A percentile compares a stretch with the other conserved stretches of the same genome.
Conservation (phyloP, 371 early-diverging fungal genomes). For the Chytridiales sp. region DNA sequence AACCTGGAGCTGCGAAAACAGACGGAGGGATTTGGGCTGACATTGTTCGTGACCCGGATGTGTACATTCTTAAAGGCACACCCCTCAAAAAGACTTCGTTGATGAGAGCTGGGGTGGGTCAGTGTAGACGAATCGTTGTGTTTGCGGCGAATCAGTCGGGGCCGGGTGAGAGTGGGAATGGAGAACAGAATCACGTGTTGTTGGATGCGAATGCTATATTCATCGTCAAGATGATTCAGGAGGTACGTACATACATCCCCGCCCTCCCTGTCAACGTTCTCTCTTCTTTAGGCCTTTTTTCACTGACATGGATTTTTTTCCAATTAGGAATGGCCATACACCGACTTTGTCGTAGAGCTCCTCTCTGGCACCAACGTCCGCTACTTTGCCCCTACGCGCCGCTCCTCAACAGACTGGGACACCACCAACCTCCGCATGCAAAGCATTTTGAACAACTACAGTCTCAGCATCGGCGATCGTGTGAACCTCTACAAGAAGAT, state of each 20-base stretch:
- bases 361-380: conserved; percentile 43
- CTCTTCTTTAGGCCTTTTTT: not conserved
- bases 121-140: conserved; percentile 41
- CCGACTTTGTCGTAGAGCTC: conserved; percentile 44
- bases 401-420: conserved; percentile 33
- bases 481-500: conserved; percentile 40
- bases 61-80: conserved; percentile 38
- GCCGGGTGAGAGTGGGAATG: not conserved
- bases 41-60: conserved; percentile 25
- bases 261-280: not conserved
- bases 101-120: conserved; percentile 32
- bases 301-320: too few species aligned
- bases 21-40: conserved; percentile 36
- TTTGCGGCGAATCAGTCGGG: too few species aligned
- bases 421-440: conserved; percentile 44
- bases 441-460: conserved; percentile 47
- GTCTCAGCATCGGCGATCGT: conserved; percentile 40
- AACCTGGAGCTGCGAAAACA: too few species aligned
- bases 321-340: conserved; percentile 44
- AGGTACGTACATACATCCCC: conserved; percentile 22
- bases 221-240: conserved; percentile 46
- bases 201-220: conserved; percentile 48
- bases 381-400: conserved; percentile 35
- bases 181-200: conserved; percentile 18
- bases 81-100: conserved; percentile 40